Conservation (phyloP, 371 early-diverging fungal genomes). For the Coemansia sp. region DNA sequence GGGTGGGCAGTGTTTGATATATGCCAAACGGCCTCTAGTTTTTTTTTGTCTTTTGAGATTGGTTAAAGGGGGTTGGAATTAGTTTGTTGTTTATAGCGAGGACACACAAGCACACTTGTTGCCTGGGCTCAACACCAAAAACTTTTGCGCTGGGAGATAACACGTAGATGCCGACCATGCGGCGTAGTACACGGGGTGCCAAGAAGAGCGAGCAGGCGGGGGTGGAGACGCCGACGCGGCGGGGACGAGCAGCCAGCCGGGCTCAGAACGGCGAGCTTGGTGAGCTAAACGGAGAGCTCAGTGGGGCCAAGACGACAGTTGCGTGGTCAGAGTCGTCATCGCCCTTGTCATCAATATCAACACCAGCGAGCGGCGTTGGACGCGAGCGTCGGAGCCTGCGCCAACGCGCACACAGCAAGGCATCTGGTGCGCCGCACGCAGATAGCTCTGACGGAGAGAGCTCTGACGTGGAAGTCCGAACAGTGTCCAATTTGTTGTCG, state of each 20-base stretch:
- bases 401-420: not conserved
- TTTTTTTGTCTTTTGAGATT: not conserved
- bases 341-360: constrained; percentile 43
- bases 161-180: constrained; percentile 37
- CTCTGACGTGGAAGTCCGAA: constrained; percentile 2
- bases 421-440: not conserved
- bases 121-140: not conserved
- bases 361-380: constrained; percentile 20
- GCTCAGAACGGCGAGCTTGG: not conserved
- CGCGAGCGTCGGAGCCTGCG: not conserved
- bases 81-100: not conserved
- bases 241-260: not conserved
- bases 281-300: not conserved
- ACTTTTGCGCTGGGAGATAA: not conserved
- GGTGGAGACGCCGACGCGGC: constrained; percentile 3
- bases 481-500: constrained; percentile 9
- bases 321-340: constrained; percentile 31
- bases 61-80: not conserved
- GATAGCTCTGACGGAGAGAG: not conserved
- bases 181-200: constrained; percentile 32
- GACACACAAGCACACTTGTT: not conserved
- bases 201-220: constrained; percentile 7
- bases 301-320: not conserved
- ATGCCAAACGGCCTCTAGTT: not conserved
- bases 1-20: not conserved